These are phyloP conservation scores for Populus trichocarpa DNA, from an alignment of 441 rosid species.

Conservation along the genomic window DNA sequence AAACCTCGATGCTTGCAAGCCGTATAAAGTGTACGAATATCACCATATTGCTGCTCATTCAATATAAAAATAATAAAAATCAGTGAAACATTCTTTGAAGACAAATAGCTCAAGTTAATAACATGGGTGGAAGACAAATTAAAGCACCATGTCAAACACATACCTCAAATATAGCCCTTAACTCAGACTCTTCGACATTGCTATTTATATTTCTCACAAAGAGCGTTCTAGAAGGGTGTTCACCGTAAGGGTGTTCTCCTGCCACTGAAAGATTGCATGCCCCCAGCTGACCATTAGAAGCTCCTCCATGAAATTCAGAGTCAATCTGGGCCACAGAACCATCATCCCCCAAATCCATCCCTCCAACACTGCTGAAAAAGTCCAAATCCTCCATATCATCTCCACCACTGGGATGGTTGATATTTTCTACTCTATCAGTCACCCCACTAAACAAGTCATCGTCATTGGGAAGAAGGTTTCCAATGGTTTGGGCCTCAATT, in stretches of 20 bases:
- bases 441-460: slow-evolving; percentile 68
- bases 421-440: slow-evolving; percentile 37
- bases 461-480: slow-evolving; percentile 66
- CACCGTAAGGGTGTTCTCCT: slow-evolving; percentile 45
- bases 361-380: slow-evolving; percentile 63
- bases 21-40: slow-evolving; percentile 43
- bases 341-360: slow-evolving; percentile 66
- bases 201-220: slow-evolving; percentile 59
- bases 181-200: slow-evolving; percentile 61
- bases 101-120: not conserved
- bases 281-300: slow-evolving; percentile 28
- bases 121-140: not conserved
- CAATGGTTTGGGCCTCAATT: slow-evolving; percentile 69
- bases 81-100: slow-evolving; percentile 1
- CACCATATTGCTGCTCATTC: slow-evolving; percentile 52
- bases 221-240: slow-evolving; percentile 58
- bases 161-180: slow-evolving; percentile 55
- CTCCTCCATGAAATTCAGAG: slow-evolving; percentile 32
- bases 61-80: slow-evolving; percentile 14
- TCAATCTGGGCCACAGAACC: slow-evolving; percentile 26
- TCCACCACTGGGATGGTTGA: slow-evolving; percentile 27
- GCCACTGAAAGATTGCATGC: slow-evolving; percentile 25
- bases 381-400: slow-evolving; percentile 62
- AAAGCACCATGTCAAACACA: slow-evolving; percentile 12
- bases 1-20: slow-evolving; percentile 61